Base-by-base conservation (phyloP, 495 filamentous ascomycete species). In the Aspergillus mulundensis region DNA sequence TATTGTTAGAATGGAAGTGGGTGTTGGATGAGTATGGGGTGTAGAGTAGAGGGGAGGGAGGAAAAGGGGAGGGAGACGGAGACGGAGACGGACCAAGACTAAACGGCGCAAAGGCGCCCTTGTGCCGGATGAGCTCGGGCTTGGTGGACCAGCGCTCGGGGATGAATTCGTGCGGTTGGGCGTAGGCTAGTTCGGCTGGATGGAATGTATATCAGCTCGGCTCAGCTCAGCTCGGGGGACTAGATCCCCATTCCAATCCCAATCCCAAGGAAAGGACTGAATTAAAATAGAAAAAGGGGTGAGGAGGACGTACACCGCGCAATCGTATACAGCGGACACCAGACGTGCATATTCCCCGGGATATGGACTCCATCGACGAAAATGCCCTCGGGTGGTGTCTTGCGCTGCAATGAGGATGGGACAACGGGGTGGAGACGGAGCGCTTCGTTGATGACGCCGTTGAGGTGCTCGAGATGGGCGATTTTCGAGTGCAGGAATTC, bases 101-200 rank as follows among this genome's bases (percentile, higher is more conserved):
- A 59, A 85, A 85, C 0, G 82, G 82, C 1, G 69, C 59, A 54
- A 79, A 84, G 1, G 76, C 80, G 7, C 58, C 50, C 50, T 69
- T 73, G 50, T 81, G 67, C 18, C 63, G 69, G 36, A 81, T 64
- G 38, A 84, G 64, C 14, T 82, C 76, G 0, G 74, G 72, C 18
- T 60, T 46, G 5, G 65, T 62, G 45, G 66, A 74, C 79, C 80
- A 84, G n/a, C 82, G 74, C 60, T 83, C 80, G 1, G 81, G 81
- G 40, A 83, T 69, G 53, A 77, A 83, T 2, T 75, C 66, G 6
- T 66, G 38, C 0, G 75, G 67, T 3, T 57, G 20, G 18, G 63
- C 63, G 59, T 73, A 79, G 34, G 62, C 71, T 21, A 49, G 43
- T 55, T 68, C 64, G 55, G 56, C 63, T 68, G 24, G n/a, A n/a